Evolutionary conservation across 73 alveolate species (phyloP).

Genomic region (Tetrahymena borealis): DNA sequence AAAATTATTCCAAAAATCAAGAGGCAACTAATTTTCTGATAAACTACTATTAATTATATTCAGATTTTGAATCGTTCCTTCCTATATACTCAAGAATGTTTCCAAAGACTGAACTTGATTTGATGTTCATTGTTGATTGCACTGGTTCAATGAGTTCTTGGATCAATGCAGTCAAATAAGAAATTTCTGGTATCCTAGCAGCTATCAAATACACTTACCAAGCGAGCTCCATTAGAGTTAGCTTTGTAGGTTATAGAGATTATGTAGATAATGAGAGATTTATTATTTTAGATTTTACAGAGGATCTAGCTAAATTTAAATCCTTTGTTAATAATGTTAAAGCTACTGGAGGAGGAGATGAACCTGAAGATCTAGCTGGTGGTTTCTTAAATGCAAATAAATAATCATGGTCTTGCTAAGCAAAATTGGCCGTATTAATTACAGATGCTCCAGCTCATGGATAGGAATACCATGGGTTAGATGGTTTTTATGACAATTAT

Average conservation of each 20-base stretch:
- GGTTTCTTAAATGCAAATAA: conserved; percentile 28
- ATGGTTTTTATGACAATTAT: conserved; percentile 12
- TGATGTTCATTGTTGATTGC: conserved; percentile 52
- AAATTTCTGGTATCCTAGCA: conserved; percentile 30
- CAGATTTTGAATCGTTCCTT: not conserved
- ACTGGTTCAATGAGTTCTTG: conserved; percentile 56
- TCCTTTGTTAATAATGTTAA: conserved; percentile 18
- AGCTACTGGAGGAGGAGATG: conserved; percentile 63
- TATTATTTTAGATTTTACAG: conserved; percentile 38
- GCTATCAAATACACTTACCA: conserved; percentile 27
- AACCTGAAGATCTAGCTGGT: conserved; percentile 56
- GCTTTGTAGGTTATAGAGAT: conserved; percentile 55
- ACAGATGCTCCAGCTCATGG: conserved; percentile 67
- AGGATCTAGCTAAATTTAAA: conserved; percentile 29
- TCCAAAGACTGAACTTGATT: conserved; percentile 25
- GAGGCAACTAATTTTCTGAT: not conserved
- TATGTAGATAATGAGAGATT: conserved; percentile 7
- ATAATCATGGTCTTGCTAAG: conserved; percentile 40
- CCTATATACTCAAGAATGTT: not conserved
- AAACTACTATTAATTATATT: too few relatives aligned
- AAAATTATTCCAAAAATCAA: not conserved
- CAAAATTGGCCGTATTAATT: conserved; percentile 46
- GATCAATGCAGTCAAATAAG: conserved; percentile 35
- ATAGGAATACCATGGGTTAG: conserved; percentile 11
- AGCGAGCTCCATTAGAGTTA: conserved; percentile 19